Evolutionary conservation across 1,284 basidiomycete genomes (phyloP).

Genomic region (Apiotrichum gracile): DNA sequence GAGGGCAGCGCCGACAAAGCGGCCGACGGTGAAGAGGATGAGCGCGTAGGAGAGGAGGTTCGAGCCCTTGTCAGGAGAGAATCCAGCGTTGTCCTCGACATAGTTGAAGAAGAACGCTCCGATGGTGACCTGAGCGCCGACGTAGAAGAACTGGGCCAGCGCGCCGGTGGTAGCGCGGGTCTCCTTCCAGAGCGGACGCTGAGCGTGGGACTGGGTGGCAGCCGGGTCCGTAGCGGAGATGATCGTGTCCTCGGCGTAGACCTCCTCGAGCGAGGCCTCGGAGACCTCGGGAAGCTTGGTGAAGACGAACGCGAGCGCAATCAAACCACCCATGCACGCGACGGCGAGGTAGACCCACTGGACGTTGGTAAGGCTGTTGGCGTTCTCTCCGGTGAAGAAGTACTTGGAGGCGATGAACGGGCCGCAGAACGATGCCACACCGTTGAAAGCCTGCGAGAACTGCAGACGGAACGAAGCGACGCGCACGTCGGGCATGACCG

Average conservation of each 20-base stretch:
- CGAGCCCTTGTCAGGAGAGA: conserved; percentile 54
- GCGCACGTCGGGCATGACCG: conserved; percentile 54
- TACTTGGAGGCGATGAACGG: conserved; percentile 70
- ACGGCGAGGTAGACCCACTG: conserved; percentile 81
- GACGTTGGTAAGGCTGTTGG: conserved; percentile 59
- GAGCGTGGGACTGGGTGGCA: no score
- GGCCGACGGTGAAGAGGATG: conserved; percentile 63
- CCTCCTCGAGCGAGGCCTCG: conserved; percentile 48
- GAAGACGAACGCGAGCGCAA: conserved; percentile 67
- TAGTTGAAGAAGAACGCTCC: conserved; percentile 69
- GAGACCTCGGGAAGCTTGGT: conserved; percentile 69
- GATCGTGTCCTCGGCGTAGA: not conserved
- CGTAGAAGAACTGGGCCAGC: conserved; percentile 48
- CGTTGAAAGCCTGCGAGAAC: conserved; percentile 76
- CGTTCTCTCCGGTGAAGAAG: conserved; percentile 65
- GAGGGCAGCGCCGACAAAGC: conserved; percentile 59
- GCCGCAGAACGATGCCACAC: conserved; percentile 65
- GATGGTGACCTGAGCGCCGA: conserved; percentile 66
- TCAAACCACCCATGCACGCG: conserved; percentile 51
- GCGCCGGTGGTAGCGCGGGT: conserved; percentile 61
- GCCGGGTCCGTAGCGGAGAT: not conserved
- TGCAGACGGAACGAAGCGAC: conserved; percentile 72
- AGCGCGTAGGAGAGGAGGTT: conserved; percentile 66
- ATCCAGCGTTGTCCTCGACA: conserved; percentile 59
- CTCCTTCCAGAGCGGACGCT: conserved; percentile 59